Percentiles rank a stretch among this genome's conserved stretches.
Conservation (phyloP, 164 flowering plant species). For the Echeveria elegans region DNA sequence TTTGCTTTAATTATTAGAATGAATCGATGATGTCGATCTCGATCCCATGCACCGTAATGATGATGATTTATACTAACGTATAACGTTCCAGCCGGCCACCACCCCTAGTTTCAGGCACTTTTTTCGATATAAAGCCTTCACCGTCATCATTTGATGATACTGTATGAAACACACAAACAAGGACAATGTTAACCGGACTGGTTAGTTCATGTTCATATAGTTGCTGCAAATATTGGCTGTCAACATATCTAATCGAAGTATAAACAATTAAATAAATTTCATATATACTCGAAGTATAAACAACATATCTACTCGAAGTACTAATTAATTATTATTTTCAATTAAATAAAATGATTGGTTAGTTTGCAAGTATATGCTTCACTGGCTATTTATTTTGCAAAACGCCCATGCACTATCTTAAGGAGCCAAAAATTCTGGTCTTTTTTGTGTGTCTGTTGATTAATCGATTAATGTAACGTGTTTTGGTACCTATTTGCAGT, state of each 20-base stretch:
- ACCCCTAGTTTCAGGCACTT: neutral
- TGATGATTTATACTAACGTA: neutral
- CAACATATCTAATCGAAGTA: too few species aligned
- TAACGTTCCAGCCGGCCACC: neutral
- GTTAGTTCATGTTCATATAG: too few species aligned
- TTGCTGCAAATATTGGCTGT: too few species aligned
- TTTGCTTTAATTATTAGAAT: neutral
- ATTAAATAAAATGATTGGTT: too few species aligned
- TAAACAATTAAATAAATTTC: too few species aligned
- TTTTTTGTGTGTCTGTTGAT: neutral
- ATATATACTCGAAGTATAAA: too few species aligned
- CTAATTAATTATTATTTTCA: too few species aligned
- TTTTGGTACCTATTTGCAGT: neutral
- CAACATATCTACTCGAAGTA: too few species aligned
- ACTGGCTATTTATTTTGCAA: neutral
- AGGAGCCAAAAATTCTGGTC: neutral
- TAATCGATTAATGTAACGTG: neutral
- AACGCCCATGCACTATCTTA: slow-evolving; percentile 4
- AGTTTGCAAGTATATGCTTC: too few species aligned
- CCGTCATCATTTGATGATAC: neutral
- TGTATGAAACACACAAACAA: too few species aligned
- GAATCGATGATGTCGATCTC: neutral
- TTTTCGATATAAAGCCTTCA: neutral
- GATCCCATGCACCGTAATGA: neutral
- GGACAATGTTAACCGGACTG: too few species aligned